Base-by-base conservation (phyloP, 2,329 filamentous ascomycete species). In the Fusarium buharicum region DNA sequence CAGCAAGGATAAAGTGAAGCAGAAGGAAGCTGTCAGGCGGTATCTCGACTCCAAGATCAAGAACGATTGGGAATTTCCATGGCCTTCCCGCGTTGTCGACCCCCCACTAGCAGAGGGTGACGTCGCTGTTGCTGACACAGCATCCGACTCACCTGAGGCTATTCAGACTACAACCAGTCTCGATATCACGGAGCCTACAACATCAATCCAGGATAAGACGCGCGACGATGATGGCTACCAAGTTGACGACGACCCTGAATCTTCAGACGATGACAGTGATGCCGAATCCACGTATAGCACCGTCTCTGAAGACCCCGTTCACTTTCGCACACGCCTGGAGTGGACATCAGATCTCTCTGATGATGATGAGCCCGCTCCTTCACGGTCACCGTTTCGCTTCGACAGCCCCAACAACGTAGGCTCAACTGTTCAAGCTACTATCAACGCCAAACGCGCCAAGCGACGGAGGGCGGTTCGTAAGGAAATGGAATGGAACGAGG, bases 401-500 rank as follows among this genome's bases (percentile, higher is more conserved):
- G 81, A 85, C 51, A 80, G 66, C 34, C 80, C 81, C 10, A 80
- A 82, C 24, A 75, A 81, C 0, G 76, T 83, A 22, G 82, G 79
- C 2, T 66, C 72, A 2, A 72, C 76, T 8, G 72, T 83, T 16
- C 75, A 78, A 46, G 71, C 77, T 6, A 75, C 77, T 2, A 73
- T 79, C 4, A 72, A 80, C 5, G 81, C 82, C 39, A 82, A 83
- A 53, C 83, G 82, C 58, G 80, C 85, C 31, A 83, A 81, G 60
- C 81, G 85, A 37, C 81, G 87, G 50, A 84, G 81, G 66, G 83
- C 81, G 44, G 72, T 86, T 45, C 83, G 85, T 59, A 85, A 87
- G 52, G 89, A 91, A 77, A 84, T 87, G 77, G 74, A 79, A 27
- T 96, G 90, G 88, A 98, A 97, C 70, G 81, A 89, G 33, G 94